Percentiles rank a stretch among this genome's conserved stretches.
These are phyloP conservation scores for Eucalyptus tenuipes DNA, from an alignment of 345 rosid species.

Conservation along the genomic window DNA sequence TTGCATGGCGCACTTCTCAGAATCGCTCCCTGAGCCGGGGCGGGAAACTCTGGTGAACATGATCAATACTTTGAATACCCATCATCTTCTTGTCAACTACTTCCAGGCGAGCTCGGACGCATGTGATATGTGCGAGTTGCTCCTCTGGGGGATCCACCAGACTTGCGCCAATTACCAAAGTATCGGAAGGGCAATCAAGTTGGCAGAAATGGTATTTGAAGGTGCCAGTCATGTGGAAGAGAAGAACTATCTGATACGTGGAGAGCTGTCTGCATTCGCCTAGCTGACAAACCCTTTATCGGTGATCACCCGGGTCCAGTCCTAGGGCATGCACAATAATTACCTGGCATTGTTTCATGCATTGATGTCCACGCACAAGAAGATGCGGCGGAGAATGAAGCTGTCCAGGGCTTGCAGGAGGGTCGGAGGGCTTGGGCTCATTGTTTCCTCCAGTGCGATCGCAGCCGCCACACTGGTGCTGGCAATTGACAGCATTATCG, in stretches of 20 bases:
- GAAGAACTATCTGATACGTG: slow-evolving; percentile 2
- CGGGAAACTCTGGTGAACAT: slow-evolving; percentile 31
- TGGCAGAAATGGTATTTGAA: slow-evolving; percentile 12
- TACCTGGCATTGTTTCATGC: slow-evolving; percentile 27
- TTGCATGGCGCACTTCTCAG: slow-evolving; percentile 27
- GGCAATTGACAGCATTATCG: slow-evolving; percentile 50
- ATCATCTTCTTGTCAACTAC: slow-evolving; percentile 34
- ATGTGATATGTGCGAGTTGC: slow-evolving; percentile 48
- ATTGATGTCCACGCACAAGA: slow-evolving; percentile 32
- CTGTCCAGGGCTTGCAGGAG: slow-evolving; percentile 17
- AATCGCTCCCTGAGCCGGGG: slow-evolving; percentile 42
- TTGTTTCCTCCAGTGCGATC: slow-evolving; percentile 24
- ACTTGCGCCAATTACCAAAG: slow-evolving; percentile 22
- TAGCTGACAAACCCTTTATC: slow-evolving; percentile 45
- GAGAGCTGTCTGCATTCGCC: slow-evolving; percentile 39
- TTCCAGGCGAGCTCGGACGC: slow-evolving; percentile 45
- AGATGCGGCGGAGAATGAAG: slow-evolving; percentile 28
- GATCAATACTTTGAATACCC: slow-evolving; percentile 15
- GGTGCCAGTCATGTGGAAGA: not conserved
- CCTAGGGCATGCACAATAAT: slow-evolving; percentile 18
- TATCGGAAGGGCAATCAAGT: slow-evolving; percentile 33
- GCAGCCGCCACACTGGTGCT: slow-evolving; percentile 29
- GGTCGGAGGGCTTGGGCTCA: slow-evolving; percentile 26
- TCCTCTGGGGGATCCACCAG: slow-evolving; percentile 42
- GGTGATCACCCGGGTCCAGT: slow-evolving; percentile 7